Percentiles rank a stretch among this genome's conserved stretches.
Conservation (phyloP, 176 grass and related monocot species). For the Coix lacrymajobi region DNA sequence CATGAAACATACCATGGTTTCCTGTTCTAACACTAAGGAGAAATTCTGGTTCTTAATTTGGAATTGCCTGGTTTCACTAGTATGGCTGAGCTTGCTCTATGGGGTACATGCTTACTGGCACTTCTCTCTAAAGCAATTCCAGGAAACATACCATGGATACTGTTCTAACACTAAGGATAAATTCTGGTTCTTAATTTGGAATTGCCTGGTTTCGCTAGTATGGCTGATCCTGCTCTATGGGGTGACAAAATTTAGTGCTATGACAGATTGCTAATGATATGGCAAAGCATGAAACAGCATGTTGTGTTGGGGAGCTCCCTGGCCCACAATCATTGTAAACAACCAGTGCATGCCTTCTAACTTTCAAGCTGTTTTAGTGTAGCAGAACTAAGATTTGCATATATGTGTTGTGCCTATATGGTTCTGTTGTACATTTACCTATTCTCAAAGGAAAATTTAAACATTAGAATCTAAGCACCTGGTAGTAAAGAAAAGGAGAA, state of each 20-base stretch:
- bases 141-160: too few species aligned
- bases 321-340: not conserved
- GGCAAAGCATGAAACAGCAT: not conserved
- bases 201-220: not conserved
- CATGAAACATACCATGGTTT: not conserved
- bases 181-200: constrained; percentile 5
- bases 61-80: not conserved
- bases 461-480: not conserved
- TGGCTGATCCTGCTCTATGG: not conserved
- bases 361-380: not conserved
- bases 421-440: not conserved
- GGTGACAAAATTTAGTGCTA: not conserved
- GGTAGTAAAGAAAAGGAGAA: not conserved
- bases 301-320: not conserved
- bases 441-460: not conserved
- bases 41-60: constrained; percentile 7
- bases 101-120: too few species aligned
- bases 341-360: not conserved
- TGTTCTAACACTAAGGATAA: not conserved
- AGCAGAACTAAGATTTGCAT: not conserved
- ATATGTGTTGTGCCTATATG: not conserved
- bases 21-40: not conserved
- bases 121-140: too few species aligned
- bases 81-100: not conserved
- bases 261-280: not conserved